Evolutionary conservation across 352 stramenopile species (phyloP).

Genomic region (Phytopythium litorale): DNA sequence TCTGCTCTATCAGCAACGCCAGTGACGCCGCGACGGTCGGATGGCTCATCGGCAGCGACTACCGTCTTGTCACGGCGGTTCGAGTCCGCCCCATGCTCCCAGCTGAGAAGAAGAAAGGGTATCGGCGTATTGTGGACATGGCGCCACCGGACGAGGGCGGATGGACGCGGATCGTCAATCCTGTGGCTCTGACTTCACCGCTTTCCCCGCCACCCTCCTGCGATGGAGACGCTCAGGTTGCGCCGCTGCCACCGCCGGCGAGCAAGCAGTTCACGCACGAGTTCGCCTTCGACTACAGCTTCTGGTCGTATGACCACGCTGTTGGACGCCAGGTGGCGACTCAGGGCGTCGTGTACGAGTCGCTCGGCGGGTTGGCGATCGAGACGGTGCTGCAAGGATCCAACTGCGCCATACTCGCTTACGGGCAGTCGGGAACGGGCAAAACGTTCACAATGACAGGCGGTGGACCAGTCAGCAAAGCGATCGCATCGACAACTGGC

Average conservation of each 20-base stretch:
- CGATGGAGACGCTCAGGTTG: background rate
- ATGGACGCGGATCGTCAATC: constrained; percentile 60
- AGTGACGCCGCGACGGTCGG: constrained; percentile 7
- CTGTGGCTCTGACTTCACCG: constrained; percentile 26
- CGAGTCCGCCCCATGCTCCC: constrained; percentile 66
- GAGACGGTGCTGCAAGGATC: constrained; percentile 50
- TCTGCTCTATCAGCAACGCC: constrained; percentile 15
- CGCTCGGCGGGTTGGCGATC: constrained; percentile 50
- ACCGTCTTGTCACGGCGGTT: constrained; percentile 66
- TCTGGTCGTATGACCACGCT: constrained; percentile 62
- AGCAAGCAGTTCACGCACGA: constrained; percentile 55
- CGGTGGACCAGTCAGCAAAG: constrained; percentile 9
- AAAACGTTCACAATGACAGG: constrained; percentile 79
- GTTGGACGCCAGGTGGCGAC: constrained; percentile 27
- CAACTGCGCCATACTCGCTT: constrained; percentile 79
- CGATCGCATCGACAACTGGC: background rate
- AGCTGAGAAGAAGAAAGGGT: constrained; percentile 56
- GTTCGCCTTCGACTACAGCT: constrained; percentile 68
- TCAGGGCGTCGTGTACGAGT: constrained; percentile 55
- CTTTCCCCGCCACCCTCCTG: background rate
- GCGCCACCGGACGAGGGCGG: constrained; percentile 21
- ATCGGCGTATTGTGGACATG: constrained; percentile 61
- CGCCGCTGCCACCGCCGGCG: constrained; percentile 6
- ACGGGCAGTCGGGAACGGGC: constrained; percentile 63
- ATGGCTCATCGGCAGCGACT: constrained; percentile 17